Conservation (phyloP, 495 filamentous ascomycete genomes). For the Bacidia gigantensis region DNA sequence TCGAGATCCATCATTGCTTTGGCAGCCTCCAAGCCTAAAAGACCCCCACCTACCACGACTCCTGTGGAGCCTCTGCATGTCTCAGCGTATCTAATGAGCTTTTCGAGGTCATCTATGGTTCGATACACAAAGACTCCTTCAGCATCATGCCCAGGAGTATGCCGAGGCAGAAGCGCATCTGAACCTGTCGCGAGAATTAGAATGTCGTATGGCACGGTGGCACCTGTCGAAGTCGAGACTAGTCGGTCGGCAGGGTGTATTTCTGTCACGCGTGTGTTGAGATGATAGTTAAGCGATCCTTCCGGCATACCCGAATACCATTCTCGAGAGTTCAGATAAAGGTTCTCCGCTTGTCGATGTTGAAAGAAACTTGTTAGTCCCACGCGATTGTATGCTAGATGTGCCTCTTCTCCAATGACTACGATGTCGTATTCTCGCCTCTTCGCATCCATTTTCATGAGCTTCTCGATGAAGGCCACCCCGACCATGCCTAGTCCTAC, state of each 20-base stretch:
- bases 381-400: constrained; percentile 91
- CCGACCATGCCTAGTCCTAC: constrained; percentile 95
- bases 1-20: constrained; percentile 89
- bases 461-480: constrained; percentile 86
- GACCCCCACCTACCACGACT: constrained; percentile 77
- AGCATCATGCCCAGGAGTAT: constrained; percentile 75
- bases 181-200: constrained; percentile 88
- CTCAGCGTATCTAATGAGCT: constrained; percentile 60
- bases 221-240: constrained; percentile 57
- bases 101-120: constrained; percentile 73
- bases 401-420: constrained; percentile 83
- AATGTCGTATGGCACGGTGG: constrained; percentile 68
- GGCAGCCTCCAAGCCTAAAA: constrained; percentile 84
- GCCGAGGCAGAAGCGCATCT: constrained; percentile 66
- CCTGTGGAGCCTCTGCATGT: constrained; percentile 54
- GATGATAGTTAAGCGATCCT: constrained; percentile 61
- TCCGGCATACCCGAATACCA: constrained; percentile 53
- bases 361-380: constrained; percentile 91
- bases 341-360: constrained; percentile 75
- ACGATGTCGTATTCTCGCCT: constrained; percentile 68
- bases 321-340: constrained; percentile 80
- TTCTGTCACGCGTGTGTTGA: constrained; percentile 66
- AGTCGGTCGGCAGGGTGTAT: constrained; percentile 51
- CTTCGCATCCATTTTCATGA: constrained; percentile 73
- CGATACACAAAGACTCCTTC: constrained; percentile 91